A percentile compares a stretch with the other conserved stretches of the same genome.
These are phyloP conservation scores for Vitis rupestris DNA, from an alignment of 164 flowering plant species.

Conservation along the genomic window DNA sequence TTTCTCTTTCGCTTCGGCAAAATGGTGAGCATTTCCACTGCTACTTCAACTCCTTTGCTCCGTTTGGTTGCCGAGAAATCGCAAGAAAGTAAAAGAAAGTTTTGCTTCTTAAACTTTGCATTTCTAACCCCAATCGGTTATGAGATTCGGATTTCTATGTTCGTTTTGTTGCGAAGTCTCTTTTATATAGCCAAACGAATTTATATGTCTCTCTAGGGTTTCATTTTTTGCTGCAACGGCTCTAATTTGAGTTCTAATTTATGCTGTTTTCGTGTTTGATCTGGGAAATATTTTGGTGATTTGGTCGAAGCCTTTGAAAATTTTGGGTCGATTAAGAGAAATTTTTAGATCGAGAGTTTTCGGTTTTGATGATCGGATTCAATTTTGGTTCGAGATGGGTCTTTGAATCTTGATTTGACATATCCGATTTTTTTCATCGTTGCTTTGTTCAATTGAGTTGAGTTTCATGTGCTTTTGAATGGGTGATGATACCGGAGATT, in stretches of 20 bases:
- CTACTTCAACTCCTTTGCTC: not conserved
- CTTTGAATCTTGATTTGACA: not conserved
- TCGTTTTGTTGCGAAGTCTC: no score
- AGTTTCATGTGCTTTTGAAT: not conserved
- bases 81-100: no score
- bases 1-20: conserved; percentile 7
- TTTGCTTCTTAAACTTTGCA: no score
- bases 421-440: not conserved
- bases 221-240: not conserved
- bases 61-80: no score
- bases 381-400: not conserved
- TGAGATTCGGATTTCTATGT: no score
- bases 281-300: not conserved
- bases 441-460: not conserved
- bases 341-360: no score
- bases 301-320: no score
- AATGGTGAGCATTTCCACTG: conserved; percentile 14
- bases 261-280: conserved; percentile 10
- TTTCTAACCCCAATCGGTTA: no score
- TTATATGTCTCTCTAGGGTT: not conserved
- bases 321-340: no score
- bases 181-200: no score
- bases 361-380: not conserved
- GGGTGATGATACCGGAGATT: not conserved
- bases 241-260: not conserved